Percentiles rank a stretch among this genome's conserved stretches.
These are phyloP conservation scores for Hanseniaspora uvarum DNA, from an alignment of 1,139 yeast genomes.

Conservation along the genomic window DNA sequence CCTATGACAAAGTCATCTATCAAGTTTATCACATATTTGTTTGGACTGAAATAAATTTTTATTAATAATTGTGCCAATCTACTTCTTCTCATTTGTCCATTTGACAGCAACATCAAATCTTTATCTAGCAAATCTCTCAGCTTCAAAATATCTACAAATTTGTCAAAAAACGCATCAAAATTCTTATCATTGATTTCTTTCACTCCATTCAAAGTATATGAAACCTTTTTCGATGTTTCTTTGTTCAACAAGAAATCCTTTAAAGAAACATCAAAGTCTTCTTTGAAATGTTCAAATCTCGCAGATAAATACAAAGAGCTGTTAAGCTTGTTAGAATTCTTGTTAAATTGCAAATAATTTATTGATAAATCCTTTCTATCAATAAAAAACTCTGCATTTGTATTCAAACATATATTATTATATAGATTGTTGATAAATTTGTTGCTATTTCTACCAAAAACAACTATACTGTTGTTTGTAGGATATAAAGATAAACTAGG, in stretches of 20 bases:
- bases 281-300: constrained; percentile 76
- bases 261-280: constrained; percentile 51
- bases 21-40: constrained; percentile 41
- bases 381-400: neutral
- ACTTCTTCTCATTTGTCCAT: constrained; percentile 89
- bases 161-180: constrained; percentile 33
- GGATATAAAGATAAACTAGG: neutral
- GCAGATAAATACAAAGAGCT: constrained; percentile 74
- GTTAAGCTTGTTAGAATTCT: constrained; percentile 4
- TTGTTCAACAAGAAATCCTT: constrained; percentile 56
- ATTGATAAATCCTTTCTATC: neutral
- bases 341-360: constrained; percentile 13
- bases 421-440: neutral
- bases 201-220: constrained; percentile 25
- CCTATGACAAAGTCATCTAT: constrained; percentile 92
- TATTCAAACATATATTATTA: neutral
- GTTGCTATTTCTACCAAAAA: constrained; percentile 9
- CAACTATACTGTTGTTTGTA: neutral
- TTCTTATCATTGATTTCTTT: constrained; percentile 26
- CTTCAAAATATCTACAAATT: constrained; percentile 43
- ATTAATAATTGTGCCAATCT: constrained; percentile 68
- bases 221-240: constrained; percentile 31
- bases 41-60: constrained; percentile 18
- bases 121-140: constrained; percentile 49
- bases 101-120: constrained; percentile 81